Evolutionary conservation across 805 yeast species (phyloP), one percentile per base, ranked within the genome.

Genomic region (Ogataea henricii): DNA sequence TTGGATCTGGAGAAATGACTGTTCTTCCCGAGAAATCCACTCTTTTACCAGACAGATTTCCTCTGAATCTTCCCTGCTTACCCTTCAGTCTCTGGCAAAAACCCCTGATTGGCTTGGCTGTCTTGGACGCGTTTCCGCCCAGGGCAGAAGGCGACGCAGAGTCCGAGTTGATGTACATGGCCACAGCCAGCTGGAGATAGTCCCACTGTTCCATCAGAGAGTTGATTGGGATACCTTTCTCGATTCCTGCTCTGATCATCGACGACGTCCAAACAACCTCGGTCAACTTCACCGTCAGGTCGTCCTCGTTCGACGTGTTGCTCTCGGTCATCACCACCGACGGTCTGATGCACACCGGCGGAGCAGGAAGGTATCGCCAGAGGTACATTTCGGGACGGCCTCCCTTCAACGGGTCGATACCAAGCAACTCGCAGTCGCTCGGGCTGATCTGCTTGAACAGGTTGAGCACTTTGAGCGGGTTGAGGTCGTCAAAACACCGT

Each of bases 151-250:
- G 90, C 47, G 85, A 82, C 13, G 91, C 94, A 25, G 96, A 86
- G 68, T 94, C 99, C 1, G 97, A 89, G 66, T 94, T 94, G 60
- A 94, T 94, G 66, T 94, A 94, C 89, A 94, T 88, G 17, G 99
- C 99, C 40, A 94, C 91, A 1, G 96, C 87, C 44, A 94, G 75
- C 69, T 94, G 99, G 55, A 94, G 71, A 64, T 89, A 94, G 63
- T 94, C 99, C 99, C 99, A 94, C 63, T 94, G 99, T 63, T 92
- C 98, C 97, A 94, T 91, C 69, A 94, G 76, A 60, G 89, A 89
- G 55, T 89, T 88, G 61, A 95, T 84, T 13, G 97, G 82, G 52
- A 92, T 88, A 49, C 99, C 99, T 64, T 90, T 92, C 53, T 91
- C 96, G 44, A 94, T 81, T 51, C 97, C 99, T 0, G 97, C 96